These are phyloP conservation scores for Boletus tomentosulus DNA, from an alignment of 768 basidiomycete genomes.

Conservation along the genomic window DNA sequence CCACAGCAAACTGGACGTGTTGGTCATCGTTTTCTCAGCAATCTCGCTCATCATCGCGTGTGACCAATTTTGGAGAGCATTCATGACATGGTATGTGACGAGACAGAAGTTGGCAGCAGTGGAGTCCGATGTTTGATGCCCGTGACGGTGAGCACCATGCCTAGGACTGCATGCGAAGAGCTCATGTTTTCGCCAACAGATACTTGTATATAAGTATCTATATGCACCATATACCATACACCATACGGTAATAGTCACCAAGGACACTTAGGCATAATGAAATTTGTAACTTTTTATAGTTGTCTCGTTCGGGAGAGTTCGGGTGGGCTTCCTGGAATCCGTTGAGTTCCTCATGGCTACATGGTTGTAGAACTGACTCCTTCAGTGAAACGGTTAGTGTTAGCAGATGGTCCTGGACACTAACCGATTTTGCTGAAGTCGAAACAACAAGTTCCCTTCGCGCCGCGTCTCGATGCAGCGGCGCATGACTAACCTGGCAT, in stretches of 20 bases:
- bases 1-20: conserved; percentile 15
- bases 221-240: background rate
- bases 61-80: conserved; percentile 20
- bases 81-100: conserved; percentile 12
- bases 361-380: too few relatives aligned
- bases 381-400: too few relatives aligned
- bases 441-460: background rate
- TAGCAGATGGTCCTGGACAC: too few relatives aligned
- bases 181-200: background rate
- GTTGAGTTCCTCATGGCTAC: background rate
- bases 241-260: background rate
- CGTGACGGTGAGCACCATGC: conserved; percentile 1
- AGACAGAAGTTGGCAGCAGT: conserved; percentile 8
- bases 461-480: background rate
- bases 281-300: background rate
- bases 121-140: conserved; percentile 6
- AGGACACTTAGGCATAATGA: background rate
- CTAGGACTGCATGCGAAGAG: too few relatives aligned
- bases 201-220: background rate
- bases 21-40: conserved; percentile 13
- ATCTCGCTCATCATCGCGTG: conserved; percentile 16
- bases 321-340: background rate
- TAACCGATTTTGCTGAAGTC: too few relatives aligned
- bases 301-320: background rate
- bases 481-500: background rate